Evolutionary conservation across 768 basidiomycete species (phyloP).

Genomic region (Amanita molliuscula): DNA sequence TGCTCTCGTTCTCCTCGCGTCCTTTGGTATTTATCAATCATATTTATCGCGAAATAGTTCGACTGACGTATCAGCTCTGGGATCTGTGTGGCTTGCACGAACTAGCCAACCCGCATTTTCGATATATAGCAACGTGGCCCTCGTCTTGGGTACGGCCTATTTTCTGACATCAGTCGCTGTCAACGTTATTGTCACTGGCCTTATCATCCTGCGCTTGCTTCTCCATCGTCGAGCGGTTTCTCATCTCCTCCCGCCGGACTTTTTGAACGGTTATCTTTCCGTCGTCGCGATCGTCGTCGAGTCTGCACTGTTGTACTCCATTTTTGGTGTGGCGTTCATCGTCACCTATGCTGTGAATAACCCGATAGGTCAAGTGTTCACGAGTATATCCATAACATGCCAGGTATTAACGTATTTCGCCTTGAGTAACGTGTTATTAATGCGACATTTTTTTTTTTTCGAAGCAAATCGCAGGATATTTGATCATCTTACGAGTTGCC

Average conservation of each 20-base stretch:
- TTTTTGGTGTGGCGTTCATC: conserved; percentile 21
- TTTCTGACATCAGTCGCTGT: conserved; percentile 20
- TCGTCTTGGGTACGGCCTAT: conserved; percentile 17
- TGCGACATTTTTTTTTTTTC: no score
- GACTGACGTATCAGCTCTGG: neutral
- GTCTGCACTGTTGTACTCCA: conserved; percentile 24
- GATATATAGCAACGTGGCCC: conserved; percentile 16
- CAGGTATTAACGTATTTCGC: neutral
- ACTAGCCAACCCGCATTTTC: conserved; percentile 16
- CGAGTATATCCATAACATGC: conserved; percentile 6
- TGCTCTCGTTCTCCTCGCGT: conserved; percentile 19
- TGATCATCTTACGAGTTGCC: conserved; percentile 37
- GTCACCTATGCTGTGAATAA: conserved; percentile 20
- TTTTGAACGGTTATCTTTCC: conserved; percentile 18
- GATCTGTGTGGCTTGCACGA: neutral
- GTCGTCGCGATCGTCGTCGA: conserved; percentile 23
- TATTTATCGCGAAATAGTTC: neutral
- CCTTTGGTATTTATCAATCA: conserved; percentile 11
- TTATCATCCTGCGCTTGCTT: conserved; percentile 19
- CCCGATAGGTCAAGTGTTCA: conserved; percentile 22
- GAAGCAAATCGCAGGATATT: conserved; percentile 26
- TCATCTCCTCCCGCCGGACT: conserved; percentile 16
- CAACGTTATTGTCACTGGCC: conserved; percentile 21
- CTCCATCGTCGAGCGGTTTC: conserved; percentile 17
- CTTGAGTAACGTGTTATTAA: neutral